These are phyloP conservation scores for Verbascum thapsus DNA, from an alignment of 257 asterid genomes.

Conservation along the genomic window DNA sequence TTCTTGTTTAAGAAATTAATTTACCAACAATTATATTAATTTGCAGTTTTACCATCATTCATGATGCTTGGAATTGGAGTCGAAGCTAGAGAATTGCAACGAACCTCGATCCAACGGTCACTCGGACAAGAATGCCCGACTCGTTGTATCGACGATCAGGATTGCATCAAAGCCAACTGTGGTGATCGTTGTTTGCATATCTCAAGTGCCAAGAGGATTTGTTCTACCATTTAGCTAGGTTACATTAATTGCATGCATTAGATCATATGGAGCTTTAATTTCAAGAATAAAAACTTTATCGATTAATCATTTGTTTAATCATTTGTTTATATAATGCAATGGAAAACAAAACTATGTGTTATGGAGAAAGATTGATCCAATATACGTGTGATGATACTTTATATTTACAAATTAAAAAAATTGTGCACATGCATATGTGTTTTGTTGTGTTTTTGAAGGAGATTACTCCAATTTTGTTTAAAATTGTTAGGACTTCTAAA, in stretches of 20 bases:
- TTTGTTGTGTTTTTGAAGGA: too few species aligned
- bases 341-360: too few species aligned
- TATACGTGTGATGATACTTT: too few species aligned
- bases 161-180: constrained; percentile 20
- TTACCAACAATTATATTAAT: neutral
- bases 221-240: neutral
- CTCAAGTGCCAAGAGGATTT: neutral
- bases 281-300: neutral
- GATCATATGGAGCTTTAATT: neutral
- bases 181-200: constrained; percentile 22
- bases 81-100: constrained; percentile 19
- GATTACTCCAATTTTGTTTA: too few species aligned
- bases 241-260: too few species aligned
- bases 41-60: constrained; percentile 7
- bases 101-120: neutral
- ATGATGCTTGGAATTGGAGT: constrained; percentile 17
- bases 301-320: too few species aligned
- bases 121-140: constrained; percentile 25
- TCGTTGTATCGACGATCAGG: neutral
- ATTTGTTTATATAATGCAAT: too few species aligned
- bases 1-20: too few species aligned
- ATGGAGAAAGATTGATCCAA: too few species aligned
- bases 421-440: too few species aligned
- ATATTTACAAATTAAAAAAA: too few species aligned
- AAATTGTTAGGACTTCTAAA: too few species aligned